Conservation (phyloP, 106 monocot genomes). For the Dendrobium chrysotoxum region DNA sequence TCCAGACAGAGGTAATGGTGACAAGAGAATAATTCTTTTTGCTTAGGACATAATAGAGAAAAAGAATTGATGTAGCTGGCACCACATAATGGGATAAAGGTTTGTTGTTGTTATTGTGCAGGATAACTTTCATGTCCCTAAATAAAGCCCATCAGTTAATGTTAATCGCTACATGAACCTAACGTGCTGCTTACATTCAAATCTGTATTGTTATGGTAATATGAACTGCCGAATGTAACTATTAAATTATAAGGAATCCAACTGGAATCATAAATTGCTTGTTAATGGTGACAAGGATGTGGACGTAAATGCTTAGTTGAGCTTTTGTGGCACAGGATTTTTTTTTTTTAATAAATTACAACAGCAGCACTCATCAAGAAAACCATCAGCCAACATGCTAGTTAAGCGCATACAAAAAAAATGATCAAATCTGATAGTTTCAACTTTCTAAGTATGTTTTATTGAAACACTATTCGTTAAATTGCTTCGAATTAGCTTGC, state of each 20-base stretch:
- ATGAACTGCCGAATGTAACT: no score
- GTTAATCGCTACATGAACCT: not conserved
- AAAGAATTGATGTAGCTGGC: no score
- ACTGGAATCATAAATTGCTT: no score
- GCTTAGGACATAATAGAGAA: not conserved
- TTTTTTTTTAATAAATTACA: no score
- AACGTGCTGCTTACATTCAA: not conserved
- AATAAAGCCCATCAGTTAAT: not conserved
- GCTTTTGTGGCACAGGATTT: no score
- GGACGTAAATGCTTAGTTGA: no score
- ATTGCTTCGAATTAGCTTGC: not conserved
- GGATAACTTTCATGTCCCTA: not conserved
- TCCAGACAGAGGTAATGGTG: slow-evolving; percentile 71
- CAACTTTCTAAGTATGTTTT: not conserved
- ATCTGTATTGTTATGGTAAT: not conserved
- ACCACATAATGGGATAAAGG: no score
- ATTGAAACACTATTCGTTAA: not conserved
- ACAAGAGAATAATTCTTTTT: not conserved
- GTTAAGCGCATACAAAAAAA: no score
- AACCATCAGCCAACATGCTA: not conserved
- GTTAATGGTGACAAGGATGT: no score
- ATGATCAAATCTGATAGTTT: not conserved
- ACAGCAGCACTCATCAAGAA: not conserved
- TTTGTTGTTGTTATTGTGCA: not conserved
- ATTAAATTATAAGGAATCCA: no score